Conservation (phyloP, 1,139 yeast genomes). For the Protomyces inouyei region DNA sequence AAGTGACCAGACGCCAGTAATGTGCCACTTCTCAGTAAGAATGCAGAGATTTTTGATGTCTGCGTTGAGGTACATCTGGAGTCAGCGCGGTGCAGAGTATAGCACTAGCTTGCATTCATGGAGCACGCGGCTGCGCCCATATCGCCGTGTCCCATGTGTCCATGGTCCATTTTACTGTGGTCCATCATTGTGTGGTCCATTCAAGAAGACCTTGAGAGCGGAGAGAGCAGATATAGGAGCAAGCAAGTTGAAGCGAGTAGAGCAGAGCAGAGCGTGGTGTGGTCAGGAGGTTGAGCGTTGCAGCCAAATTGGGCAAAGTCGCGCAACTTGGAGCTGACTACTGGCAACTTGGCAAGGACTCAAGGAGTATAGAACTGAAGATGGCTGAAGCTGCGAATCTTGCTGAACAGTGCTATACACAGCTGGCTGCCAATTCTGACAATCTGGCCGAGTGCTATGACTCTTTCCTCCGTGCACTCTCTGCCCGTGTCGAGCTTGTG, state of each 20-base stretch:
- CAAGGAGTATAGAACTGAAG: too few species aligned
- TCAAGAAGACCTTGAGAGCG: background rate
- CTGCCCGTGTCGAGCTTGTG: conserved; percentile 3
- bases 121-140: background rate
- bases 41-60: conserved; percentile 14
- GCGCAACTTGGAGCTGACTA: too few species aligned
- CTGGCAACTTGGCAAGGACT: too few species aligned
- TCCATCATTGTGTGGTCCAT: conserved; percentile 5
- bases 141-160: conserved; percentile 8
- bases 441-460: conserved; percentile 6
- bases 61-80: conserved; percentile 5
- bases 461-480: background rate
- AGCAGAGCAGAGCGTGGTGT: too few species aligned
- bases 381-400: background rate
- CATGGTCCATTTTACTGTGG: conserved; percentile 12
- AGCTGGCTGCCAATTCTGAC: conserved; percentile 5
- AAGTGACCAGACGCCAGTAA: conserved; percentile 1
- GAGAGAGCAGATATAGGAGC: too few species aligned
- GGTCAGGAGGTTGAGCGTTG: too few species aligned
- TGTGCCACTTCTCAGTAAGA: conserved; percentile 5
- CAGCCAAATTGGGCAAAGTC: too few species aligned
- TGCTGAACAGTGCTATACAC: conserved; percentile 13
- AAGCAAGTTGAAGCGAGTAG: too few species aligned
- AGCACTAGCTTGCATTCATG: conserved; percentile 1
- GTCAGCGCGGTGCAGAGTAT: background rate